Conservation (phyloP, 768 basidiomycete species). For the Boletus tomentosulus region DNA sequence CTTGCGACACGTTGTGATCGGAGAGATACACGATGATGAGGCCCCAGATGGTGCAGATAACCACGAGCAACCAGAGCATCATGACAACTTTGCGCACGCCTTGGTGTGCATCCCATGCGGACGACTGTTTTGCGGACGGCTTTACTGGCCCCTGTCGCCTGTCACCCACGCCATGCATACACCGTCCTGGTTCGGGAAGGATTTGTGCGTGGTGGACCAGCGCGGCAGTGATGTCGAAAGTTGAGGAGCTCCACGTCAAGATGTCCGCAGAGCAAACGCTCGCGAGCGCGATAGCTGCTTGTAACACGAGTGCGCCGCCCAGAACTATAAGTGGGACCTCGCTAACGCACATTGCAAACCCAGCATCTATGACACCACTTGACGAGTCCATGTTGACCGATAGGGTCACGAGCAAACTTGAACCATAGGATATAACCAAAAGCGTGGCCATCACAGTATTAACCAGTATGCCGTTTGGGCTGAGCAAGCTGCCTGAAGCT, state of each 20-base stretch:
- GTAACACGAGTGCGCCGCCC: constrained; percentile 20
- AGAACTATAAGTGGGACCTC: constrained; percentile 27
- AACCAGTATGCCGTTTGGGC: constrained; percentile 20
- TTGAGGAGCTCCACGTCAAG: constrained; percentile 32
- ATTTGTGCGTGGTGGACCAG: constrained; percentile 26
- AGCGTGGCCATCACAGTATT: constrained; percentile 25
- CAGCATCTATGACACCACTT: background rate
- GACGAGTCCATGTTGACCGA: constrained; percentile 16
- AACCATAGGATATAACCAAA: constrained; percentile 28
- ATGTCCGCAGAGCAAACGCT: constrained; percentile 21
- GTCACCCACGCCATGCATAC: constrained; percentile 25
- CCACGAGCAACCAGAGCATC: constrained; percentile 22
- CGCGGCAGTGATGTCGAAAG: constrained; percentile 29
- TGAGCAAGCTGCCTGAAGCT: constrained; percentile 14
- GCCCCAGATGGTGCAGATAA: constrained; percentile 22
- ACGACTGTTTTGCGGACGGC: constrained; percentile 2
- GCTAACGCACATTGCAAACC: constrained; percentile 16
- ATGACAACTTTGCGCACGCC: constrained; percentile 20
- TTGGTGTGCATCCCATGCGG: constrained; percentile 23
- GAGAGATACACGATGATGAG: constrained; percentile 5
- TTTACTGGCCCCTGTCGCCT: background rate
- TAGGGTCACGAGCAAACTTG: constrained; percentile 22
- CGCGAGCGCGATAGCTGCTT: constrained; percentile 21
- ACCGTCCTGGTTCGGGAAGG: constrained; percentile 13
- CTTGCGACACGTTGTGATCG: constrained; percentile 1